phyloP scores from a whole-genome alignment of 768 basidiomycete genomes.

The Mycena amicta region DNA sequence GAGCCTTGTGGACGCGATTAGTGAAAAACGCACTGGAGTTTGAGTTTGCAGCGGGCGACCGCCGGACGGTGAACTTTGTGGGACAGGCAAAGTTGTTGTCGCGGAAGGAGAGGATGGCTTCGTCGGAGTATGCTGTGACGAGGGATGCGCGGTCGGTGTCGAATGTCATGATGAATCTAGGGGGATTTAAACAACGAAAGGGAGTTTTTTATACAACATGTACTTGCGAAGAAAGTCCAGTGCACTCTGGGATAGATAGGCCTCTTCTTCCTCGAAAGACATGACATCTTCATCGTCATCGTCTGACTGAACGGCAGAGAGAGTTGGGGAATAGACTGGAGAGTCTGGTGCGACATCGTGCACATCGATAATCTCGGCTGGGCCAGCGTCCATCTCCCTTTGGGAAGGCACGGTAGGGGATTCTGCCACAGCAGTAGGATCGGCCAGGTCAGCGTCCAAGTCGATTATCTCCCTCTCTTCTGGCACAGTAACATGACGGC shows the following conservation, averaged over 20 bases:
- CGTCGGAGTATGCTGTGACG: conserved; percentile 14
- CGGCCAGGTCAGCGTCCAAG: conserved; percentile 14
- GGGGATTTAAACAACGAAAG: neutral
- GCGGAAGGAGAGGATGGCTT: conserved; percentile 19
- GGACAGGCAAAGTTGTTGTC: conserved; percentile 13
- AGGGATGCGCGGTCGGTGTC: conserved; percentile 16
- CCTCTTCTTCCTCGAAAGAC: conserved; percentile 6
- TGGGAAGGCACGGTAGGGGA: no score
- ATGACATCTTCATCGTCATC: neutral
- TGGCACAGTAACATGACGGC: neutral
- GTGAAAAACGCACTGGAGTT: conserved; percentile 1
- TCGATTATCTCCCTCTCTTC: conserved; percentile 14
- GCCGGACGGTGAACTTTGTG: conserved; percentile 12
- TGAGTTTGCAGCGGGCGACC: conserved; percentile 1
- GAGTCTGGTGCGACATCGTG: neutral
- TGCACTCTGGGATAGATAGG: conserved; percentile 3
- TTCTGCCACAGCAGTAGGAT: no score
- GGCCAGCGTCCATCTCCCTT: no score
- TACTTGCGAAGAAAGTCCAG: conserved; percentile 13
- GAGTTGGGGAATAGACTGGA: neutral
- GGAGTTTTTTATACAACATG: neutral
- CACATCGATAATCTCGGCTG: neutral
- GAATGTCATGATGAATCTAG: conserved; percentile 16
- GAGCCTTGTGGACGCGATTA: no score
- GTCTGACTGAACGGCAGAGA: neutral